Conservation (phyloP, 768 basidiomycete genomes). For the Galerina marginata region DNA sequence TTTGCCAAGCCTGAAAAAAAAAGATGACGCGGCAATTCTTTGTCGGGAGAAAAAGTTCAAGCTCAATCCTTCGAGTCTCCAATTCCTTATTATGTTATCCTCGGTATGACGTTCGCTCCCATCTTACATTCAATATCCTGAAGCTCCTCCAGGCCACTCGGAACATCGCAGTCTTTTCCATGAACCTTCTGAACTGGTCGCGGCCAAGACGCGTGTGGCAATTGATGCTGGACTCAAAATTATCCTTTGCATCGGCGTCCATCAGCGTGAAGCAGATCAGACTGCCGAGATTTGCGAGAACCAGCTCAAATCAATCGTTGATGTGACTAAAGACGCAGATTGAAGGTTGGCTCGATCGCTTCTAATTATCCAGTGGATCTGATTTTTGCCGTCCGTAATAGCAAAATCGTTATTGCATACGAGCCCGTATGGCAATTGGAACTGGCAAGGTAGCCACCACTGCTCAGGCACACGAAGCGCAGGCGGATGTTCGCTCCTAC, state of each 20-base stretch:
- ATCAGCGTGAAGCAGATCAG: slow-evolving; percentile 79
- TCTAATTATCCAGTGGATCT: slow-evolving; percentile 1
- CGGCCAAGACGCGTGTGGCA: slow-evolving; percentile 87
- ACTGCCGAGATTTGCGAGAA: slow-evolving; percentile 81
- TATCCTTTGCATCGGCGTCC: slow-evolving; percentile 95
- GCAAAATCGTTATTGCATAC: slow-evolving; percentile 95
- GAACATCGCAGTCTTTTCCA: slow-evolving; percentile 94
- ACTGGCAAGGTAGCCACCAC: slow-evolving; percentile 95
- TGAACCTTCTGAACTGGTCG: slow-evolving; percentile 84
- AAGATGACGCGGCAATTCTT: slow-evolving; percentile 80
- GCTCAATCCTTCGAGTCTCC: slow-evolving; percentile 82
- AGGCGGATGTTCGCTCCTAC: slow-evolving; percentile 81
- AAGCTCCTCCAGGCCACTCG: slow-evolving; percentile 73
- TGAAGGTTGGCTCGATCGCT: slow-evolving; percentile 71
- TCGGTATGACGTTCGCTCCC: slow-evolving; percentile 55
- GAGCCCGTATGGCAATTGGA: slow-evolving; percentile 98
- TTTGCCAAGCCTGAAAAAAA: background rate
- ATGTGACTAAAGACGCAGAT: slow-evolving; percentile 61
- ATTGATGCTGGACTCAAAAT: slow-evolving; percentile 77
- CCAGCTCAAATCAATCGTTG: slow-evolving; percentile 81
- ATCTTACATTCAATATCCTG: background rate
- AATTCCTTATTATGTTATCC: slow-evolving; percentile 92
- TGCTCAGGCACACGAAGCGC: slow-evolving; percentile 90
- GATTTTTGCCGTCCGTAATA: slow-evolving; percentile 30
- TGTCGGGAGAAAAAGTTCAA: slow-evolving; percentile 98